These are phyloP conservation scores for Kondoa subrosea DNA, from an alignment of 768 basidiomycete genomes.

Conservation along the genomic window DNA sequence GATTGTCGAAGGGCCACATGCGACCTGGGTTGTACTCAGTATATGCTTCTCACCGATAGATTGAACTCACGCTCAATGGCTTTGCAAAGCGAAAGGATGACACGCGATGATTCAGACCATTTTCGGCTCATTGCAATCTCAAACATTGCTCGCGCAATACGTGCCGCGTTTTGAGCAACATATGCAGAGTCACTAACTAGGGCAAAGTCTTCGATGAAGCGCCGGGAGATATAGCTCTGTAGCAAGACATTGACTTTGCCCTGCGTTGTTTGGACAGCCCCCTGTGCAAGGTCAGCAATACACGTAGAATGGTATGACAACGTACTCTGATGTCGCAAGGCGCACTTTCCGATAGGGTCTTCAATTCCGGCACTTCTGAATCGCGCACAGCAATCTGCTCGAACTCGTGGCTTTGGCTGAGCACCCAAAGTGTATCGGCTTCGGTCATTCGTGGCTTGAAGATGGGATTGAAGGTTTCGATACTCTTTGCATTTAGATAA, in stretches of 20 bases:
- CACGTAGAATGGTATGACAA: background rate
- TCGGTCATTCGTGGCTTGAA: slow-evolving; percentile 76
- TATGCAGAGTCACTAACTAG: slow-evolving; percentile 88
- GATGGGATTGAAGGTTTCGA: slow-evolving; percentile 65
- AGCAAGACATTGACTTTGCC: slow-evolving; percentile 91
- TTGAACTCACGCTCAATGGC: slow-evolving; percentile 25
- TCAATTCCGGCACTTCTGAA: slow-evolving; percentile 67
- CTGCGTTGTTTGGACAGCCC: slow-evolving; percentile 46
- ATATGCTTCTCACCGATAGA: slow-evolving; percentile 41
- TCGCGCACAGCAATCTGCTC: slow-evolving; percentile 88
- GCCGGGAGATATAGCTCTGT: slow-evolving; percentile 70
- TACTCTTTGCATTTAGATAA: slow-evolving; percentile 69
- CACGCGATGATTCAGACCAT: slow-evolving; percentile 65
- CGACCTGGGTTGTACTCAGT: slow-evolving; percentile 38
- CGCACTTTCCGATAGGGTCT: slow-evolving; percentile 44
- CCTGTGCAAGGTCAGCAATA: slow-evolving; percentile 35
- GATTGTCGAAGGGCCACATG: slow-evolving; percentile 89
- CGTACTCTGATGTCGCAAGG: slow-evolving; percentile 68
- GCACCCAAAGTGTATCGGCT: slow-evolving; percentile 71
- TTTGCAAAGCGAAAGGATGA: slow-evolving; percentile 79
- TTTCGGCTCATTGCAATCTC: slow-evolving; percentile 86
- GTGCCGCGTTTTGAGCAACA: slow-evolving; percentile 81
- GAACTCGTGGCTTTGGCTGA: slow-evolving; percentile 89
- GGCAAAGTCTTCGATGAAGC: slow-evolving; percentile 80
- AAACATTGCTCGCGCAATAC: slow-evolving; percentile 81